phyloP scores from a whole-genome alignment of 1,284 basidiomycete species.

The Trichosporon sp. region DNA sequence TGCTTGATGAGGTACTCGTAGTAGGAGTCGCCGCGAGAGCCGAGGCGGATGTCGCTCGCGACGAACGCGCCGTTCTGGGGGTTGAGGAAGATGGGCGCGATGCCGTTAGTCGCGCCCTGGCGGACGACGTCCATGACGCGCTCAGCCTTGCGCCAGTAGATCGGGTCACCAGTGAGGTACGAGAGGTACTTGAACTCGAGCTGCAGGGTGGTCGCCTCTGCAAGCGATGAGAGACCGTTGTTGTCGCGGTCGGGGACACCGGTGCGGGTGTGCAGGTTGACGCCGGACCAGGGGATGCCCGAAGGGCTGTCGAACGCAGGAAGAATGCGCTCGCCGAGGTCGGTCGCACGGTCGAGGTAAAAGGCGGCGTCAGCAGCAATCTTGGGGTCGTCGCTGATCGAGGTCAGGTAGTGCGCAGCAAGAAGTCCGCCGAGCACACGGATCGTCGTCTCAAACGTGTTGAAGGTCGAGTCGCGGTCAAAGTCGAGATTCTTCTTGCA shows the following conservation, averaged over 20 bases:
- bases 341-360: conserved; percentile 69
- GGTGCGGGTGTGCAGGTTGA: conserved; percentile 66
- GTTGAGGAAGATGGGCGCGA: conserved; percentile 81
- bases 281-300: conserved; percentile 72
- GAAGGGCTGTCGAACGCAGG: conserved; percentile 75
- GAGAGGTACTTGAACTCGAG: conserved; percentile 88
- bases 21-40: conserved; percentile 89
- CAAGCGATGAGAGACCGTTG: conserved; percentile 66
- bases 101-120: conserved; percentile 50
- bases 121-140: conserved; percentile 55
- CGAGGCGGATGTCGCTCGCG: conserved; percentile 74
- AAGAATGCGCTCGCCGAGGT: conserved; percentile 80
- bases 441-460: conserved; percentile 88
- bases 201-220: conserved; percentile 78
- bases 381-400: conserved; percentile 46
- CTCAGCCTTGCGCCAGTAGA: conserved; percentile 79
- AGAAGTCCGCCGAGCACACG: conserved; percentile 76
- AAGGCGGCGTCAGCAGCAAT: conserved; percentile 56
- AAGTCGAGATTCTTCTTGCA: conserved; percentile 66
- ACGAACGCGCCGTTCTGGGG: conserved; percentile 65
- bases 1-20: conserved; percentile 88
- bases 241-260: conserved; percentile 67
- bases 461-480: conserved; percentile 74
- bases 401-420: conserved; percentile 68
- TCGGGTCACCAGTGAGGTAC: conserved; percentile 66